These are phyloP conservation scores for Erysimum pusillum DNA, from an alignment of 441 rosid species.

Conservation along the genomic window DNA sequence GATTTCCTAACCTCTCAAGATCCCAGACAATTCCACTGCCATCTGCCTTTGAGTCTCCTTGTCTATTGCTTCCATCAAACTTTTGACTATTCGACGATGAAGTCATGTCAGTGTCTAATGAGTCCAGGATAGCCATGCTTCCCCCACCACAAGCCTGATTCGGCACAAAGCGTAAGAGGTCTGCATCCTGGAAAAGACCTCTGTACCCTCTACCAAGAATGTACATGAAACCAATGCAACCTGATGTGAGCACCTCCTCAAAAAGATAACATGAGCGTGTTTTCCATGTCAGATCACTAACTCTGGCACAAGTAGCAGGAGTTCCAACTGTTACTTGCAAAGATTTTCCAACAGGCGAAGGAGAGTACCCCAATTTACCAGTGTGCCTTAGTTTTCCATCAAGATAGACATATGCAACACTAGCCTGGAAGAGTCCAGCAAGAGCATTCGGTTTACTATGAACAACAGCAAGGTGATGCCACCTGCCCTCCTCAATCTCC, in stretches of 20 bases:
- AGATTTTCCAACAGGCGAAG: constrained; percentile 96
- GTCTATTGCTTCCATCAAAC: constrained; percentile 76
- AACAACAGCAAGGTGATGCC: constrained; percentile 99
- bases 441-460: constrained; percentile 99
- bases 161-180: constrained; percentile 97
- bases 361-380: constrained; percentile 98
- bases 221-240: constrained; percentile 98
- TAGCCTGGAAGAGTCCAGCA: constrained; percentile 99
- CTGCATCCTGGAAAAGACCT: constrained; percentile 97
- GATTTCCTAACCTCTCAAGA: constrained; percentile 90
- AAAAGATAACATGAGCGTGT: constrained; percentile 98
- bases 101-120: constrained; percentile 85
- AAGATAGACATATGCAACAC: constrained; percentile 96
- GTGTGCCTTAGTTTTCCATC: constrained; percentile 98
- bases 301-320: constrained; percentile 81
- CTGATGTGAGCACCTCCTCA: constrained; percentile 98
- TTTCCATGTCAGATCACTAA: constrained; percentile 91
- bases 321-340: constrained; percentile 97
- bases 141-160: constrained; percentile 99
- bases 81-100: constrained; percentile 72
- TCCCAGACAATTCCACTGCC: constrained; percentile 99
- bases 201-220: constrained; percentile 99
- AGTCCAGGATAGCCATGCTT: constrained; percentile 98
- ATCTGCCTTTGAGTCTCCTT: constrained; percentile 86
- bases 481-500: constrained; percentile 95